Evolutionary conservation across 2,329 filamentous ascomycete genomes (phyloP).

Genomic region (Gremmenia infestans): DNA sequence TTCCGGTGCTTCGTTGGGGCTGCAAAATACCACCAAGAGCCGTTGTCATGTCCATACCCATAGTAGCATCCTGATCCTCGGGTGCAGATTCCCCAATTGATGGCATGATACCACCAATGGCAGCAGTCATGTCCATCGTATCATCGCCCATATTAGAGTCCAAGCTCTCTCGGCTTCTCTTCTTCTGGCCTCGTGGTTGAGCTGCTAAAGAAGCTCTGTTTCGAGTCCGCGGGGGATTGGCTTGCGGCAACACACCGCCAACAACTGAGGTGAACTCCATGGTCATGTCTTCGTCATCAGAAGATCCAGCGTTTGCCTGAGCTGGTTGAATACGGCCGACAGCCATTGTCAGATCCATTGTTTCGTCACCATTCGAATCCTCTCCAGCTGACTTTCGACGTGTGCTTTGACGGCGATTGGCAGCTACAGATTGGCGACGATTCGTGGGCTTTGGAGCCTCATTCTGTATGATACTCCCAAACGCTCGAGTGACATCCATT

Average conservation of each 20-base stretch:
- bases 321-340: slow-evolving; percentile 47
- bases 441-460: slow-evolving; percentile 10
- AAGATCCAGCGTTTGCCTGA: slow-evolving; percentile 31
- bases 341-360: slow-evolving; percentile 53
- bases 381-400: slow-evolving; percentile 33
- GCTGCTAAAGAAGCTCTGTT: slow-evolving; percentile 16
- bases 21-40: slow-evolving; percentile 51
- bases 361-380: slow-evolving; percentile 31
- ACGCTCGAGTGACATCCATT: slow-evolving; percentile 85
- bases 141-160: slow-evolving; percentile 27
- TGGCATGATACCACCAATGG: slow-evolving; percentile 40
- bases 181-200: neutral
- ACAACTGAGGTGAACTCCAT: slow-evolving; percentile 72
- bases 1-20: slow-evolving; percentile 33
- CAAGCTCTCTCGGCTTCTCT: slow-evolving; percentile 34
- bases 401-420: slow-evolving; percentile 32
- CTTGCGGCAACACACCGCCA: slow-evolving; percentile 45
- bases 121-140: slow-evolving; percentile 47
- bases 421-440: slow-evolving; percentile 30
- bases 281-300: slow-evolving; percentile 64
- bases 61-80: slow-evolving; percentile 38
- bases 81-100: slow-evolving; percentile 30
- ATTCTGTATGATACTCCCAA: slow-evolving; percentile 67
- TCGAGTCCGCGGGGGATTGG: slow-evolving; percentile 30
- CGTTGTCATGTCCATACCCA: slow-evolving; percentile 61